Conservation (phyloP, 2,329 filamentous ascomycete species). For the Emergomyces africanus region DNA sequence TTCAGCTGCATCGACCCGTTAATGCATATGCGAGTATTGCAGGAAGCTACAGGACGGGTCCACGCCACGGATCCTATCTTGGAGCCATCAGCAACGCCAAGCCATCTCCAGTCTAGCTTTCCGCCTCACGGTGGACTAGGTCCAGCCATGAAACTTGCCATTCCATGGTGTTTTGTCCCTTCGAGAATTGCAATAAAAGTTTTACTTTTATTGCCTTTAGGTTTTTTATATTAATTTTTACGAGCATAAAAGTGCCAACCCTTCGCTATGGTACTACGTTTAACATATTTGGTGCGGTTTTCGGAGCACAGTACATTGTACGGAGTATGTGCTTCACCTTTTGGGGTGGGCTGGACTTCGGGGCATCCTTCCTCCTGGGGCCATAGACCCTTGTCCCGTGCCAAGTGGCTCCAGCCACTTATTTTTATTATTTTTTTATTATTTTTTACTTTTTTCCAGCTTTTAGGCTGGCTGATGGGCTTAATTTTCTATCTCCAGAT, state of each 20-base stretch:
- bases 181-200: neutral
- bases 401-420: conserved; percentile 1
- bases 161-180: too few relatives aligned
- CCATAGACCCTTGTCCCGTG: neutral
- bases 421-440: too few relatives aligned
- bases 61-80: conserved; percentile 4
- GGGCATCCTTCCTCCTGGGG: neutral
- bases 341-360: neutral
- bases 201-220: neutral
- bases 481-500: neutral
- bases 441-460: too few relatives aligned
- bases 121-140: too few relatives aligned
- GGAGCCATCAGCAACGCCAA: neutral
- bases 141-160: neutral
- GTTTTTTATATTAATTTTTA: too few relatives aligned
- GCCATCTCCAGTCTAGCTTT: neutral
- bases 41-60: conserved; percentile 6
- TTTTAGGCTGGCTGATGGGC: neutral
- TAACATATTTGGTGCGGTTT: too few relatives aligned
- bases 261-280: too few relatives aligned
- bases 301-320: neutral
- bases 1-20: conserved; percentile 18
- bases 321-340: too few relatives aligned
- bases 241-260: neutral
- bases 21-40: conserved; percentile 19